These are phyloP conservation scores for Rutstroemia sp. DNA, from an alignment of 2,329 filamentous ascomycete genomes.

Conservation along the genomic window DNA sequence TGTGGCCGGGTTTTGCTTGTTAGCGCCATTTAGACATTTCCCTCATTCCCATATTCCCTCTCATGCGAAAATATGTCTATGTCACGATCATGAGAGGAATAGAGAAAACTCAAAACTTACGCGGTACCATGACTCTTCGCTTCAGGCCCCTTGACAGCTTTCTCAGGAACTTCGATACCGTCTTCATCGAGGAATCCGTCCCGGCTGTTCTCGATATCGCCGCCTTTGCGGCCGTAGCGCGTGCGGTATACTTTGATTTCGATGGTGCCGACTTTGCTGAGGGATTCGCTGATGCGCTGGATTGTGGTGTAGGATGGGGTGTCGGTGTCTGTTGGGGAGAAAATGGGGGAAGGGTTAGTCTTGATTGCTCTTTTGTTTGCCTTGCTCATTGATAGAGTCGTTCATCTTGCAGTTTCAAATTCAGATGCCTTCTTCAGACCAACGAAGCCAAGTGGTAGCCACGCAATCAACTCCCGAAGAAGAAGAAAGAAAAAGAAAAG, in stretches of 20 bases:
- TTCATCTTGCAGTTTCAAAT: too few relatives aligned
- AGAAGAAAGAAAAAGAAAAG: neutral
- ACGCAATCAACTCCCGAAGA: neutral
- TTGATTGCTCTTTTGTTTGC: too few relatives aligned
- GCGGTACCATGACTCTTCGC: conserved; percentile 15
- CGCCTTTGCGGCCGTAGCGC: conserved; percentile 9
- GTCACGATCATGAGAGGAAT: too few relatives aligned
- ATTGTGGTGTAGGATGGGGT: neutral
- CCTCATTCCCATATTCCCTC: neutral
- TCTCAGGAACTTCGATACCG: conserved; percentile 11
- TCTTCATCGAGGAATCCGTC: neutral
- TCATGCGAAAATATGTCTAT: too few relatives aligned
- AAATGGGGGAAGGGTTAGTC: neutral
- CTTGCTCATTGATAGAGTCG: too few relatives aligned
- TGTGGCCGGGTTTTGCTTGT: neutral
- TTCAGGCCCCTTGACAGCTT: conserved; percentile 13
- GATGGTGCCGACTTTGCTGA: conserved; percentile 10
- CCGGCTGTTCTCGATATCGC: neutral
- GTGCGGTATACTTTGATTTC: conserved; percentile 12
- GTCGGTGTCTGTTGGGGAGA: neutral
- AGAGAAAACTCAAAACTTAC: conserved; percentile 7
- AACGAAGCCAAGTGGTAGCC: too few relatives aligned
- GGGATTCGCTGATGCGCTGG: neutral
- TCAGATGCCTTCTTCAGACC: too few relatives aligned
- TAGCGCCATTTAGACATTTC: neutral